Conservation (phyloP, 495 filamentous ascomycete genomes). For the Xylona heveae region DNA sequence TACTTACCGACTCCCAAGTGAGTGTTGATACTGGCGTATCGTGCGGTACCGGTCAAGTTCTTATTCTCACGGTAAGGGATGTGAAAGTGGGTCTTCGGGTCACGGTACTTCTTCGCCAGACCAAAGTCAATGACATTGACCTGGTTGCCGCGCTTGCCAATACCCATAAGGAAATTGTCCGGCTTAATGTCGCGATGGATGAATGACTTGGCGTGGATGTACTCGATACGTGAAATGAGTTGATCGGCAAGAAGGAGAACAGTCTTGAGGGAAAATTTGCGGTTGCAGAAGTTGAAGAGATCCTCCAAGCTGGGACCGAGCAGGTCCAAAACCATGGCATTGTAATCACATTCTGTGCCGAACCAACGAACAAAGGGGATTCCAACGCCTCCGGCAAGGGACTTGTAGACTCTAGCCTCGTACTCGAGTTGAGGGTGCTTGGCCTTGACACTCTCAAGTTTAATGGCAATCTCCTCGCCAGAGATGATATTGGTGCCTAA, state of each 20-base stretch:
- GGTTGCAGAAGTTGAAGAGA: constrained; percentile 99
- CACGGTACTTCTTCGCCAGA: constrained; percentile 98
- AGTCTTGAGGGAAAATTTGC: constrained; percentile 99
- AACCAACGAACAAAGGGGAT: constrained; percentile 99
- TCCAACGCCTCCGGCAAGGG: constrained; percentile 90
- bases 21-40: constrained; percentile 98
- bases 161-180: constrained; percentile 99
- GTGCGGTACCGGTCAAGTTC: constrained; percentile 97
- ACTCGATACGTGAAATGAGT: constrained; percentile 97
- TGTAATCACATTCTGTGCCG: constrained; percentile 99
- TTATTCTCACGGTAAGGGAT: constrained; percentile 99
- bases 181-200: constrained; percentile 99
- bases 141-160: constrained; percentile 98
- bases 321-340: constrained; percentile 98
- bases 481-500: constrained; percentile 98
- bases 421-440: constrained; percentile 99
- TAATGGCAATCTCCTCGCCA: constrained; percentile 98
- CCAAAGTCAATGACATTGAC: constrained; percentile 99
- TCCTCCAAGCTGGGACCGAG: constrained; percentile 96
- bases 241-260: constrained; percentile 94
- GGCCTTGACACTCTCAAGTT: constrained; percentile 98
- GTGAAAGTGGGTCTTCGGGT: constrained; percentile 99
- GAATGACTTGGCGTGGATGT: constrained; percentile 99
- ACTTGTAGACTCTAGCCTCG: constrained; percentile 99
- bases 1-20: constrained; percentile 77